Percentiles rank a stretch among this genome's conserved stretches.
These are phyloP conservation scores for Suillus placidus DNA, from an alignment of 768 basidiomycete species.

Conservation along the genomic window DNA sequence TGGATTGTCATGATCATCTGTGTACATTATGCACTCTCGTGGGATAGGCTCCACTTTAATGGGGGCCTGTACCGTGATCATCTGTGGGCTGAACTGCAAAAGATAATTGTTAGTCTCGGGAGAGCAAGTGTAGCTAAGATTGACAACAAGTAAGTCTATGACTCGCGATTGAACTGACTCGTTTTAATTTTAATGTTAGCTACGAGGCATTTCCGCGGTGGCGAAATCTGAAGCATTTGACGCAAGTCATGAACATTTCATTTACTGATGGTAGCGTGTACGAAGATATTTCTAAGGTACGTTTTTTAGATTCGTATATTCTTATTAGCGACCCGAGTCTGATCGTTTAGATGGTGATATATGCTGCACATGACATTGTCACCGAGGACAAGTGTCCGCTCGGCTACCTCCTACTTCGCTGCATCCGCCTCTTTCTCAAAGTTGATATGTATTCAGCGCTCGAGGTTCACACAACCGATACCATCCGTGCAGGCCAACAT, in stretches of 20 bases:
- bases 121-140: background rate
- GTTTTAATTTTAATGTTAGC: background rate
- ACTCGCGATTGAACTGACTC: background rate
- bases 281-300: slow-evolving; percentile 41
- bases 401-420: slow-evolving; percentile 31
- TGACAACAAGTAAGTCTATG: slow-evolving; percentile 10
- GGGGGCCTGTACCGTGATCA: background rate
- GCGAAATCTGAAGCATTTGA: slow-evolving; percentile 37
- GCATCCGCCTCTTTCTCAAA: slow-evolving; percentile 34
- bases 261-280: slow-evolving; percentile 39
- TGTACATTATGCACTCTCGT: background rate
- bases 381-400: slow-evolving; percentile 4
- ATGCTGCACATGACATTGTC: slow-evolving; percentile 29
- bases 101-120: too few relatives aligned
- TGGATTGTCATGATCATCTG: background rate
- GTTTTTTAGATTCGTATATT: background rate
- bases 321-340: background rate
- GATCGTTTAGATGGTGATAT: slow-evolving; percentile 31
- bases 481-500: slow-evolving; percentile 23
- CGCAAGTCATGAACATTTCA: slow-evolving; percentile 22
- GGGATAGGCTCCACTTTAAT: background rate
- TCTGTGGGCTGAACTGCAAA: background rate
- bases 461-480: slow-evolving; percentile 34
- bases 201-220: slow-evolving; percentile 30
- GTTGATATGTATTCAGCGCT: slow-evolving; percentile 33